phyloP scores from a whole-genome alignment of 2,329 filamentous ascomycete genomes.

The Chrysoporthe puriensis region DNA sequence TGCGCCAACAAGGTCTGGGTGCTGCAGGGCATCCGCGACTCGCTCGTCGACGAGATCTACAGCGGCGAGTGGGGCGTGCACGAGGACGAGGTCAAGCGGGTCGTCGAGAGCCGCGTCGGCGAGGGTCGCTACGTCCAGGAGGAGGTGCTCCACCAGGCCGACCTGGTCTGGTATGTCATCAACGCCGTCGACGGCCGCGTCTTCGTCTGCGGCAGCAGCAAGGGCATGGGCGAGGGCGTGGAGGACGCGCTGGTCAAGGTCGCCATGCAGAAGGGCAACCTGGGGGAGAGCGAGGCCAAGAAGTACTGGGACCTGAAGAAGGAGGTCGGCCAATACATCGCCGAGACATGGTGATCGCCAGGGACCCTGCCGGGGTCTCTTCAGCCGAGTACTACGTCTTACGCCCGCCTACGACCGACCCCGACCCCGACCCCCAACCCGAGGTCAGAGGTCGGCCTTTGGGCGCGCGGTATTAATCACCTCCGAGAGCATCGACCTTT shows the following conservation, averaged over 20 bases:
- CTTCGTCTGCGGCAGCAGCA: conserved; percentile 93
- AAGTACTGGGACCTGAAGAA: conserved; percentile 93
- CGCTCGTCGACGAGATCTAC: conserved; percentile 93
- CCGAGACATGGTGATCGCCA: conserved; percentile 67
- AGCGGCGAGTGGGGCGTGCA: conserved; percentile 95
- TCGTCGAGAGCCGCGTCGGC: conserved; percentile 75
- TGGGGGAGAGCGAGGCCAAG: conserved; percentile 79
- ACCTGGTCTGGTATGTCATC: conserved; percentile 98
- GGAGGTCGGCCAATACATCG: conserved; percentile 92
- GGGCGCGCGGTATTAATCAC: background rate
- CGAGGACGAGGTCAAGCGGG: conserved; percentile 82
- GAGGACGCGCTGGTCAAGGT: conserved; percentile 86
- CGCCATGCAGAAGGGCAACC: conserved; percentile 87
- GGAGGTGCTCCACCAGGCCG: conserved; percentile 86
- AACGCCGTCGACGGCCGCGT: conserved; percentile 94
- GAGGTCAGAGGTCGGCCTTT: background rate
- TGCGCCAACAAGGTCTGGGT: conserved; percentile 99
- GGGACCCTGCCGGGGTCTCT: background rate
- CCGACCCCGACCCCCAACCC: background rate
- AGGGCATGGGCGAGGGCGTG: conserved; percentile 97
- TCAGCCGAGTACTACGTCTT: background rate
- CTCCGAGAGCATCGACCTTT: background rate
- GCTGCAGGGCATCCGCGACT: conserved; percentile 91
- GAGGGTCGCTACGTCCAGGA: conserved; percentile 95
- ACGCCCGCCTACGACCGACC: conserved; percentile 1